Base-by-base conservation (phyloP, 1,139 yeast genomes). In the Pneumocystis sp. region DNA sequence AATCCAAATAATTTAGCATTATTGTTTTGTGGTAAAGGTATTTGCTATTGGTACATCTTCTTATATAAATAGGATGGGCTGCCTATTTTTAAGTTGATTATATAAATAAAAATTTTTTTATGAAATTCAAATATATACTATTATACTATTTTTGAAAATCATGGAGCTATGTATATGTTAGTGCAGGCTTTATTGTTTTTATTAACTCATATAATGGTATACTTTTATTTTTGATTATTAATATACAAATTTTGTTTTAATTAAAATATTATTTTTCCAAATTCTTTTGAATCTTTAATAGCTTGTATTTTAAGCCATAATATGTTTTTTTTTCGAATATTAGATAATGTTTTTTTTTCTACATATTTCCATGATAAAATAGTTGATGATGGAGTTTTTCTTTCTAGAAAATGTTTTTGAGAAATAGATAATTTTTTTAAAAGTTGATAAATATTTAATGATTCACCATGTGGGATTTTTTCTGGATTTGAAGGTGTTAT, bases 401-500 rank as follows among this genome's bases (percentile, higher is more conserved):
- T 50, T 50, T 50, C 17, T 50, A 50, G n/a, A 15, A 50, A 50
- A 50, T 25, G 57, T 50, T 50, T 50, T 12, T 50, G 31, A 45
- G 21, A 25, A 50, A 50, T 50, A 50, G 57, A 50, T 50, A 42
- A 21, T 42, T 75, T 78, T 4, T 75, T 77, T 59, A 88, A 73
- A 45, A 93, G 74, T 62, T 78, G 72, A 31, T 70, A 71, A 40
- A 95, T 89, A 70, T 83, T 84, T 35, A 87, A 72, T 1, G 90
- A 83, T 72, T 87, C 90, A 15, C 99, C 99, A 4, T 85, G 86
- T 0, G 86, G 82, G 29, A 91, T 86, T 0, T 96, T 78, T 2
- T 73, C 73, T 0, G 86, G 85, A 70, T 89, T 87, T 0, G 97
- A 89, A 0, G 97, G 96, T 0, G 98, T 95, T 1, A 89, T 80